phyloP scores from a whole-genome alignment of 2,329 filamentous ascomycete genomes.

The Whalleya microplaca region DNA sequence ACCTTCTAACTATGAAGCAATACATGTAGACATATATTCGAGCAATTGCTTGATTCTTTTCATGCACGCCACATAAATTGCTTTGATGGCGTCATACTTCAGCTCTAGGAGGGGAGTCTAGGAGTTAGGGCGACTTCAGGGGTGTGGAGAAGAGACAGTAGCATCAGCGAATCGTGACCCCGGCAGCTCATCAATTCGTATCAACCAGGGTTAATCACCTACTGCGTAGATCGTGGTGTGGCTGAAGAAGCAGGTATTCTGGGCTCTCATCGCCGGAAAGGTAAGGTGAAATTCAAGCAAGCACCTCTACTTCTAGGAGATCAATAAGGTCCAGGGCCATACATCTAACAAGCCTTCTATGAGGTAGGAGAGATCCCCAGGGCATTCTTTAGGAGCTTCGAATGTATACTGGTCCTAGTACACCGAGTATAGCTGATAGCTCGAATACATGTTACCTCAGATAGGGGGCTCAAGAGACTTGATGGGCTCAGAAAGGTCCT shows the following conservation, averaged over 20 bases:
- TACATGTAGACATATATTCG: neutral
- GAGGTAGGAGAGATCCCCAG: no score
- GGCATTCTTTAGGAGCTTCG: no score
- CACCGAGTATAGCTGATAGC: no score
- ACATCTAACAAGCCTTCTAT: no score
- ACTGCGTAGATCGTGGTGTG: neutral
- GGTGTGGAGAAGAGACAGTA: neutral
- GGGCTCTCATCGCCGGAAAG: no score
- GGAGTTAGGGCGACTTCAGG: neutral
- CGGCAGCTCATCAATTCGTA: conserved; percentile 4
- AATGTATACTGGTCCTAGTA: no score
- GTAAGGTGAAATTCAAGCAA: no score
- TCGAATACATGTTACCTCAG: no score
- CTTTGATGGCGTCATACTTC: conserved; percentile 25
- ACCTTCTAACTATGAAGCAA: conserved; percentile 19
- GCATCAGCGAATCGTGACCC: conserved; percentile 16
- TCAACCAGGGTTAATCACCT: conserved; percentile 9
- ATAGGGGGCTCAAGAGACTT: no score
- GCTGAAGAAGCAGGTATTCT: no score
- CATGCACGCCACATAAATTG: neutral
- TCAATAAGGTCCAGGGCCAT: no score
- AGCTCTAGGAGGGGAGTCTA: neutral
- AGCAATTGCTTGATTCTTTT: neutral
- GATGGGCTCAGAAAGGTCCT: neutral
- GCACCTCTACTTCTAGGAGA: no score